Conservation (phyloP, 768 basidiomycete species). For the Russula compacta region DNA sequence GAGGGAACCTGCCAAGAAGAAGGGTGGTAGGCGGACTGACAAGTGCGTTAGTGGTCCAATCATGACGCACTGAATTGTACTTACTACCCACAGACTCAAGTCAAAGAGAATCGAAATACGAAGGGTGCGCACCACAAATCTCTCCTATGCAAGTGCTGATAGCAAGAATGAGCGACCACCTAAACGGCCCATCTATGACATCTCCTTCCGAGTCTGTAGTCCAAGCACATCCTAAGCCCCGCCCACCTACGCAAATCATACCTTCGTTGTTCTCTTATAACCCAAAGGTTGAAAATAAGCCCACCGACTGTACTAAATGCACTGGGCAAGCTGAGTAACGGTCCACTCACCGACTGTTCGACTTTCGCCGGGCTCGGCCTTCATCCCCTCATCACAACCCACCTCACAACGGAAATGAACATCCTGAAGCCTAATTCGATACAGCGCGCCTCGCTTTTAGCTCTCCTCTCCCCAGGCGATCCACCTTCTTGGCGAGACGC, state of each 20-base stretch:
- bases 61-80: no score
- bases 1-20: no score
- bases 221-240: conserved; percentile 2
- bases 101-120: conserved; percentile 18
- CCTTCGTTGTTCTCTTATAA: no score
- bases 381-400: conserved; percentile 67
- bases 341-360: conserved; percentile 64
- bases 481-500: conserved; percentile 51
- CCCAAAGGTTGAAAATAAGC: no score
- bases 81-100: conserved; percentile 13
- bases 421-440: conserved; percentile 86
- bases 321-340: conserved; percentile 61
- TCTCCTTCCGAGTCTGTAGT: background rate
- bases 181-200: conserved; percentile 1
- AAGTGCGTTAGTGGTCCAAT: no score
- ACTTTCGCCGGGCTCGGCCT: conserved; percentile 79
- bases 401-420: conserved; percentile 70
- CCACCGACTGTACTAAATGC: conserved; percentile 23
- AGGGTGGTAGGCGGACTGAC: no score
- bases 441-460: conserved; percentile 60
- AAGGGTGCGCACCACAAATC: background rate
- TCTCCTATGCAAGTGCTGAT: background rate
- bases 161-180: background rate
- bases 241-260: conserved; percentile 15
- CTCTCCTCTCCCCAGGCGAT: conserved; percentile 45